Percentiles rank a stretch among this genome's conserved stretches.
These are phyloP conservation scores for Rutstroemia sp. DNA, from an alignment of 2,329 filamentous ascomycete species.

Conservation along the genomic window DNA sequence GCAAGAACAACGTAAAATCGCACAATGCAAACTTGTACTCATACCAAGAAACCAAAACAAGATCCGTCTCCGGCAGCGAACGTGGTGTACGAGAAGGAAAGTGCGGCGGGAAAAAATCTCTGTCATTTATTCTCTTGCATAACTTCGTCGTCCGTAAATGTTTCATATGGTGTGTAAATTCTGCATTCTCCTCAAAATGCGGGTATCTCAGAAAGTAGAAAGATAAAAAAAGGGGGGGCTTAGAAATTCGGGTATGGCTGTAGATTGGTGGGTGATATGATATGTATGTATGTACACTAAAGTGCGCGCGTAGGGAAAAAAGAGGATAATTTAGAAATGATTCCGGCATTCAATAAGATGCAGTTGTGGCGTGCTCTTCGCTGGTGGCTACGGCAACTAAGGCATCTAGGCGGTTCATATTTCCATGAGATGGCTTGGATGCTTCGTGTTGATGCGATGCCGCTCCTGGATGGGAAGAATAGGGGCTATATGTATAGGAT, in stretches of 20 bases:
- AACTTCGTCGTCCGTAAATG: too few relatives aligned
- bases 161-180: too few relatives aligned
- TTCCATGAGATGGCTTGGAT: constrained; percentile 31
- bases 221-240: background rate
- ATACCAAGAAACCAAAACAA: too few relatives aligned
- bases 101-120: too few relatives aligned
- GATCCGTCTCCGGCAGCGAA: too few relatives aligned
- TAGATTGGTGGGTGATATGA: background rate
- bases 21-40: too few relatives aligned
- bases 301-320: background rate
- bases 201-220: background rate
- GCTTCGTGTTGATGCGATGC: constrained; percentile 30
- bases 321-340: too few relatives aligned
- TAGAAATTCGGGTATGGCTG: too few relatives aligned
- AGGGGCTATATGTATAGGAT: constrained; percentile 22
- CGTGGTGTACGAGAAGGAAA: too few relatives aligned
- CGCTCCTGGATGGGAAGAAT: constrained; percentile 24
- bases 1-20: background rate
- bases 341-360: constrained; percentile 7
- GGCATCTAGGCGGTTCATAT: constrained; percentile 51
- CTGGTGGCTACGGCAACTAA: constrained; percentile 59
- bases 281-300: background rate
- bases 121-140: too few relatives aligned
- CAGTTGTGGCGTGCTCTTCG: constrained; percentile 37
- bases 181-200: background rate